A percentile compares a stretch with the other conserved stretches of the same genome.
Evolutionary conservation across 1,139 yeast genomes (phyloP).

Genomic region (Sugiyamaella neomexicana): DNA sequence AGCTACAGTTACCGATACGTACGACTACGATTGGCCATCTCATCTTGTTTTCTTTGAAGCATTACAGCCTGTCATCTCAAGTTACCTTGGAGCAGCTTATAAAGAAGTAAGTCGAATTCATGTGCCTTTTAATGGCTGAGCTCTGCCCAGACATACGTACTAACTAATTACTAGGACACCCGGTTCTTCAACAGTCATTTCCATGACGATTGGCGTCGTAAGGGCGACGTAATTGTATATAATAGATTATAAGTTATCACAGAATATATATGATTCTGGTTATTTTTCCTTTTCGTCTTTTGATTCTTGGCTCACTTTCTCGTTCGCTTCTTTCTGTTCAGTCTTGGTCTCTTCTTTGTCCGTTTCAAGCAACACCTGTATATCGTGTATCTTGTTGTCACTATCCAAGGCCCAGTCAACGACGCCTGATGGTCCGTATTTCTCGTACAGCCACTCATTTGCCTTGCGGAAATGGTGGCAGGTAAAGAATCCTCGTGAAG

Average conservation of each 20-base stretch:
- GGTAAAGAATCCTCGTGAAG: conserved; percentile 77
- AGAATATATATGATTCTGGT: background rate
- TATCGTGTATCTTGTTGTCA: conserved; percentile 65
- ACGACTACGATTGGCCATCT: conserved; percentile 57
- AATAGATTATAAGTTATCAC: conserved; percentile 2
- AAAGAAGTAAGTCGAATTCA: conserved; percentile 37
- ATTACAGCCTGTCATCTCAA: conserved; percentile 49
- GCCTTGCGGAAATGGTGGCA: conserved; percentile 69
- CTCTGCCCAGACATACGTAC: conserved; percentile 10
- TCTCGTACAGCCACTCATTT: conserved; percentile 66
- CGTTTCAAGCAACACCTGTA: conserved; percentile 20
- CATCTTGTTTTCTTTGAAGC: conserved; percentile 73
- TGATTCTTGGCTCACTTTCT: background rate
- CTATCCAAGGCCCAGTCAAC: conserved; percentile 66
- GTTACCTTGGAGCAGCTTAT: conserved; percentile 48
- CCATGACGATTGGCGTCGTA: conserved; percentile 85
- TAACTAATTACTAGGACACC: conserved; percentile 24
- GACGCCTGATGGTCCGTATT: conserved; percentile 46
- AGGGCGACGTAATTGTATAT: conserved; percentile 74
- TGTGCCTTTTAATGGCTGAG: conserved; percentile 5
- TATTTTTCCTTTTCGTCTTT: too few relatives aligned
- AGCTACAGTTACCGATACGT: background rate
- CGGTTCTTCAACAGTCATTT: conserved; percentile 74
- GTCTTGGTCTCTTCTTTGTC: conserved; percentile 9
- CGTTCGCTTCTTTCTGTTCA: conserved; percentile 8